These are phyloP conservation scores for Ormosia emarginata DNA, from an alignment of 306 rosid genomes.

Conservation along the genomic window DNA sequence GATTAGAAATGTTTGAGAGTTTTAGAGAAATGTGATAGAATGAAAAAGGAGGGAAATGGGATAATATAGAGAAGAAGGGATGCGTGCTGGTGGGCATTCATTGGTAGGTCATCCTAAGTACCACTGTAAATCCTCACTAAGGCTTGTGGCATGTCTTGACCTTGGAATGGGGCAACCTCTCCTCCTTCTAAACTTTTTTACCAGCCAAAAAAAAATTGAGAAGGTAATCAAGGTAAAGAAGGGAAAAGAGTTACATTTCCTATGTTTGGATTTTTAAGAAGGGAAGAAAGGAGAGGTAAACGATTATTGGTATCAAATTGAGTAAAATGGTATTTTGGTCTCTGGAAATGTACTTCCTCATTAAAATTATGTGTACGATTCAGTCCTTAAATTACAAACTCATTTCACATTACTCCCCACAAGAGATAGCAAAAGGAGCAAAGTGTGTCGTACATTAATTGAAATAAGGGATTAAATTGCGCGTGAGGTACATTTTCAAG, in stretches of 20 bases:
- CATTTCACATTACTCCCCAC: background rate
- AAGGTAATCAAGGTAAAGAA: too few relatives aligned
- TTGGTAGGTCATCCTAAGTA: too few relatives aligned
- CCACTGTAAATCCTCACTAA: too few relatives aligned
- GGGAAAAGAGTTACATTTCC: background rate
- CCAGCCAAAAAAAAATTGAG: too few relatives aligned
- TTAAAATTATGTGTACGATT: background rate
- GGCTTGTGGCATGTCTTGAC: too few relatives aligned
- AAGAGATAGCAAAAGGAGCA: background rate
- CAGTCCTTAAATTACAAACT: background rate
- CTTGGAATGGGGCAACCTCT: too few relatives aligned
- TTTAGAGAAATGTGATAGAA: background rate
- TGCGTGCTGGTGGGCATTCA: background rate
- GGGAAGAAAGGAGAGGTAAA: background rate
- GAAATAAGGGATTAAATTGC: background rate
- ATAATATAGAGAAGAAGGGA: background rate
- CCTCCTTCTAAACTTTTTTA: too few relatives aligned
- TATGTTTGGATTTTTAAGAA: background rate
- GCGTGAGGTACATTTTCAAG: background rate
- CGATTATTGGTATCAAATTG: background rate
- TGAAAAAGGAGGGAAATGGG: background rate
- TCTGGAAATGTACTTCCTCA: background rate
- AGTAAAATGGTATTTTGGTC: background rate
- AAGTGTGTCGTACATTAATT: background rate
- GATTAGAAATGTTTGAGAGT: background rate